Evolutionary conservation across 73 alveolate genomes (phyloP).

Genomic region (Effrenium voratum): DNA sequence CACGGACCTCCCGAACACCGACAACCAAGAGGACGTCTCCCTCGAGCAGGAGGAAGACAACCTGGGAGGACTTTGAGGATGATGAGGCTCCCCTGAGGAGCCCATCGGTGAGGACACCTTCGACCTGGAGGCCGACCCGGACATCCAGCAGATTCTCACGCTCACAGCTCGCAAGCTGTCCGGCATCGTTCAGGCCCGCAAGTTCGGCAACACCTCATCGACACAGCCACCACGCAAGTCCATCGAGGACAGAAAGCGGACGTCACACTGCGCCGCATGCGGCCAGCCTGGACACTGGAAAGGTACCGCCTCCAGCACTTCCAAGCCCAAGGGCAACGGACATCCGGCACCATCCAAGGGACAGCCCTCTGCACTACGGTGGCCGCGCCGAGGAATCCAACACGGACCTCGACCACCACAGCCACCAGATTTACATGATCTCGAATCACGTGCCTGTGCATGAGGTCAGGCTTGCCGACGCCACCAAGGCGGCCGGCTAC

Average conservation of each 20-base stretch:
- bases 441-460: background rate
- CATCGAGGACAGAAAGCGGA: background rate
- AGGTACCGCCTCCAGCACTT: background rate
- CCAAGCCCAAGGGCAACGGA: background rate
- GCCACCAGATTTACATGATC: background rate
- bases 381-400: background rate
- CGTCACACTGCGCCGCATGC: conserved; percentile 14
- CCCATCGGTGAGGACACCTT: background rate
- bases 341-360: no score
- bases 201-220: conserved; percentile 44
- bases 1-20: no score
- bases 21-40: background rate
- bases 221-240: no score
- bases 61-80: background rate
- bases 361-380: background rate
- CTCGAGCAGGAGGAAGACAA: background rate
- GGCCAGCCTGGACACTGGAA: background rate
- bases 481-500: conserved; percentile 48
- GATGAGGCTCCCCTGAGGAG: background rate
- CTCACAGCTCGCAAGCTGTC: background rate
- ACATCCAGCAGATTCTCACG: conserved; percentile 6
- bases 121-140: background rate
- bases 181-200: conserved; percentile 9
- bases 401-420: background rate
- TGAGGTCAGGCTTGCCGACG: conserved; percentile 15